Evolutionary conservation across 2,329 filamentous ascomycete species (phyloP), one percentile per base, ranked within the genome.

Genomic region (Xylaria polymorpha): DNA sequence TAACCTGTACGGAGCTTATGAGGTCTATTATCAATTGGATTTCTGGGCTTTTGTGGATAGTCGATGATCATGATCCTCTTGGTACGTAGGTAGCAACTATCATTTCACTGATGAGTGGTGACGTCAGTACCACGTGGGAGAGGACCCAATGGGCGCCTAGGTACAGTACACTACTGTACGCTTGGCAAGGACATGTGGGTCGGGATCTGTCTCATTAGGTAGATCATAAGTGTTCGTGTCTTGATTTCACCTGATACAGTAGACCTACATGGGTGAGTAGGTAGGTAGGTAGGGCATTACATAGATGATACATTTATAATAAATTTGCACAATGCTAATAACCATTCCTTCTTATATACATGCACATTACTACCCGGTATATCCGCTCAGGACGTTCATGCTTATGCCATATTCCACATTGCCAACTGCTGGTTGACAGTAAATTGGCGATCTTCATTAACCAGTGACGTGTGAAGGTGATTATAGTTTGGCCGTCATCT

Each of bases 401-500:
- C 22, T 44, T 44, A 51, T 25, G 32, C 56, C 29, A 58, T 29
- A 18, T 25, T 44, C 15, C 10, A 53, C 18, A 4, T 46, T 25
- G n/a, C 48, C 51, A 55, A 51, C 39, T n/a, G n/a, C 37, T 41
- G 41, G 32, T 50, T 46, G 46, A 32, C 20, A 58, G 25, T 22
- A 44, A 29, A 10, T 48, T 25, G 29, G 41, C 10, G 3, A 35
- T 41, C 15, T 22, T 61, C 35, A 35, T 58, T 14, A 46, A 39
- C 15, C 10, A 58, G 22, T 18, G 51, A 65, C 5, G 22, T 43
- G 39, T 57, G n/a, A 32, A 48, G 5, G 8, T 8, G 20, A 22
- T 64, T 90, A 94, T 82, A 94, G 81, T 85, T 93, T 94, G 61
- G 91, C 84, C 77, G 92, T 85, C 83, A 89, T 82, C 79, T 88